These are phyloP conservation scores for Raphanus raphanistrum DNA, from an alignment of 345 rosid species.

Conservation along the genomic window DNA sequence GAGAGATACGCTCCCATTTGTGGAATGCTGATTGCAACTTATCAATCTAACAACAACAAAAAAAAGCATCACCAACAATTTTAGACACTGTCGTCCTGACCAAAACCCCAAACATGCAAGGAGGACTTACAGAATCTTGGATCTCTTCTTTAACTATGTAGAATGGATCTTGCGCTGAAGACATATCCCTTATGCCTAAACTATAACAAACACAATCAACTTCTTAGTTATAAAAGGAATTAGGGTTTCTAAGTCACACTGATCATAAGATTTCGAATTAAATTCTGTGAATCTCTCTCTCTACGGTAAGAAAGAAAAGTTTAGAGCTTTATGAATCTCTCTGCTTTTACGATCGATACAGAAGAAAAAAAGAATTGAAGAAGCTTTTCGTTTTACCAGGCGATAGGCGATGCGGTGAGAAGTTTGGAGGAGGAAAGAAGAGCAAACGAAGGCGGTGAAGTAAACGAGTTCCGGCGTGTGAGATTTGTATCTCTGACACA, in stretches of 20 bases:
- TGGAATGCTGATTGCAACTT: constrained; percentile 82
- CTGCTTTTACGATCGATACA: neutral
- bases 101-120: neutral
- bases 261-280: constrained; percentile 27
- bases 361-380: neutral
- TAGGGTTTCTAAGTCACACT: neutral
- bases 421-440: constrained; percentile 10
- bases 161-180: constrained; percentile 98
- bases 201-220: too few relatives aligned
- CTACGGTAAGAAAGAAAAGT: too few relatives aligned
- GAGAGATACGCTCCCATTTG: constrained; percentile 77
- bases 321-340: neutral
- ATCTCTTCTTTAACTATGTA: constrained; percentile 98
- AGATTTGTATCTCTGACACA: constrained; percentile 7
- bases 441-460: constrained; percentile 28
- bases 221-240: neutral
- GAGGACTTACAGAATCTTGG: constrained; percentile 83
- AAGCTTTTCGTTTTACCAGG: neutral
- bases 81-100: constrained; percentile 1
- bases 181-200: constrained; percentile 42
- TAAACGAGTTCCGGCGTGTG: constrained; percentile 16
- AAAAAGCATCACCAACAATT: neutral
- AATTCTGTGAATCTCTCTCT: neutral
- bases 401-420: neutral
- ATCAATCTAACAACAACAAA: constrained; percentile 62